Percentiles rank a stretch among this genome's conserved stretches.
Conservation (phyloP, 805 yeast genomes). For the Saturnispora hagleri region DNA sequence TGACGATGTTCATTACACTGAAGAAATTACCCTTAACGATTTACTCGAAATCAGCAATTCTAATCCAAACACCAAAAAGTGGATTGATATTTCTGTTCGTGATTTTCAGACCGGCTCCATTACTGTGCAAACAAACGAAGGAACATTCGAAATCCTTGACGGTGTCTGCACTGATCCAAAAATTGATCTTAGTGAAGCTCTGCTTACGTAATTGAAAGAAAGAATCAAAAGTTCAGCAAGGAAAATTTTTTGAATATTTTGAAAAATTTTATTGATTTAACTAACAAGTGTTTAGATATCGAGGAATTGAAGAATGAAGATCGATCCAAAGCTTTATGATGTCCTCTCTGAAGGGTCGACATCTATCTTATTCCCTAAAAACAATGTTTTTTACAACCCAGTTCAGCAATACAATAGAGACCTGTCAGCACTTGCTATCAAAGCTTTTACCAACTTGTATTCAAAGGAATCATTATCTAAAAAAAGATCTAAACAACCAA, state of each 20-base stretch:
- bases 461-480: conserved; percentile 28
- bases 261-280: neutral
- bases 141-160: neutral
- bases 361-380: conserved; percentile 69
- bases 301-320: conserved; percentile 3
- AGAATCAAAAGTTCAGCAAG: neutral
- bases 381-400: conserved; percentile 90
- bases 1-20: neutral
- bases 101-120: neutral
- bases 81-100: conserved; percentile 4
- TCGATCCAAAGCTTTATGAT: conserved; percentile 21
- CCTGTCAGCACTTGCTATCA: conserved; percentile 71
- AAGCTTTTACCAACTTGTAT: conserved; percentile 73
- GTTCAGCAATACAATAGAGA: conserved; percentile 96
- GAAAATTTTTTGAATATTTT: conserved; percentile 1
- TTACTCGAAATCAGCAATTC: neutral
- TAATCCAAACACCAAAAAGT: neutral
- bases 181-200: conserved; percentile 2
- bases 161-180: conserved; percentile 1
- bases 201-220: neutral
- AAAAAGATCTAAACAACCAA: conserved; percentile 21
- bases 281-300: neutral
- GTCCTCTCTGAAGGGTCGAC: conserved; percentile 71
- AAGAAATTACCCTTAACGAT: neutral
- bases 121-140: neutral